Evolutionary conservation across 768 basidiomycete genomes (phyloP).

Genomic region (Polyporus arcularius): DNA sequence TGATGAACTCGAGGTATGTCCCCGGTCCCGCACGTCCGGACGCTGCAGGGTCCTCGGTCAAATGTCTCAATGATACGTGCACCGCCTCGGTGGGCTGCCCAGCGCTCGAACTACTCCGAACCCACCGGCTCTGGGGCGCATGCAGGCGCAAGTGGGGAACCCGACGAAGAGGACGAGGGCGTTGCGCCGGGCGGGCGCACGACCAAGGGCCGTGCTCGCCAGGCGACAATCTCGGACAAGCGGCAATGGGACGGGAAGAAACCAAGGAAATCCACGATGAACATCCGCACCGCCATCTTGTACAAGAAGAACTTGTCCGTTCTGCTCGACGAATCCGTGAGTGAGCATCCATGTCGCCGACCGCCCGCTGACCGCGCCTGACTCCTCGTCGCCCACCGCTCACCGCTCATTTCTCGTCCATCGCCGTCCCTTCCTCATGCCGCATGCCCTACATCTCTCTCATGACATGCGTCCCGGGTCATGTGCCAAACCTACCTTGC

Average conservation of each 20-base stretch:
- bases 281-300: constrained; percentile 74
- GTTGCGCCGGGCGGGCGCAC: constrained; percentile 44
- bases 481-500: not conserved
- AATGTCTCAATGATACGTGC: not conserved
- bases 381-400: not conserved
- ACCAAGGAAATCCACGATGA: constrained; percentile 83
- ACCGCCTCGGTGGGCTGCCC: constrained; percentile 4
- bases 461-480: not conserved
- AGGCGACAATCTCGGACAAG: constrained; percentile 69
- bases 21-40: constrained; percentile 1
- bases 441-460: not conserved
- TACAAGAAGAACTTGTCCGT: constrained; percentile 79
- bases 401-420: not conserved
- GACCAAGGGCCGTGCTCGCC: constrained; percentile 69
- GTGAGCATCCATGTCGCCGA: constrained; percentile 30
- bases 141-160: constrained; percentile 29
- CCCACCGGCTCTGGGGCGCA: constrained; percentile 43
- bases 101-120: constrained; percentile 82
- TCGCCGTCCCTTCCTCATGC: not conserved
- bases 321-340: constrained; percentile 78
- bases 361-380: not conserved
- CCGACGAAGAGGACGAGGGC: constrained; percentile 42
- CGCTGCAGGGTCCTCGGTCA: constrained; percentile 5
- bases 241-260: constrained; percentile 55
- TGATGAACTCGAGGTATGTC: constrained; percentile 77